phyloP scores from a whole-genome alignment of 371 early-diverging fungal species.

The Mucor saturninus region DNA sequence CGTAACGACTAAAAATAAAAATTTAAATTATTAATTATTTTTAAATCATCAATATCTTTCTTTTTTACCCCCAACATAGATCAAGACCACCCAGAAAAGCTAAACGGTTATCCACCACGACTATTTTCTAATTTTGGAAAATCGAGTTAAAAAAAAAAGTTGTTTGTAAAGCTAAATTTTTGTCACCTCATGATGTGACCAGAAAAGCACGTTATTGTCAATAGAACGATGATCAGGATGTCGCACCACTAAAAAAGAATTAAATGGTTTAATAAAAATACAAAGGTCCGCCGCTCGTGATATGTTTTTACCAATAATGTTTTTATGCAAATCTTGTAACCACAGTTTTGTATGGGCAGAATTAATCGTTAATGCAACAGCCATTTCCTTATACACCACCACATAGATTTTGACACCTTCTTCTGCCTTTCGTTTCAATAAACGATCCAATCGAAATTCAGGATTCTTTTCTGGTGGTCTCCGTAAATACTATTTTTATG shows the following conservation, averaged over 20 bases:
- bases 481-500: conserved; percentile 66
- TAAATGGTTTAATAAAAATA: neutral
- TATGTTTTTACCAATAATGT: conserved; percentile 66
- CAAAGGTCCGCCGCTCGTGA: neutral
- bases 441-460: conserved; percentile 82
- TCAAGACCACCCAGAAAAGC: conserved; percentile 86
- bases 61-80: conserved; percentile 71
- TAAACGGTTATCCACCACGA: conserved; percentile 71
- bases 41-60: neutral
- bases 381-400: conserved; percentile 88
- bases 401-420: conserved; percentile 92
- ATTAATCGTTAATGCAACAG: conserved; percentile 78
- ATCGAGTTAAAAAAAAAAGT: neutral
- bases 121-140: conserved; percentile 62
- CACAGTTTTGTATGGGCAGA: conserved; percentile 82
- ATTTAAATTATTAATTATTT: neutral
- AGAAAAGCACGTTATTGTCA: conserved; percentile 67
- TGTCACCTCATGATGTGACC: conserved; percentile 76
- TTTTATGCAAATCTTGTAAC: conserved; percentile 79
- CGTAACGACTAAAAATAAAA: conserved; percentile 70
- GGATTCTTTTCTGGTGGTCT: conserved; percentile 76
- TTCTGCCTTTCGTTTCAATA: conserved; percentile 83
- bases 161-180: neutral
- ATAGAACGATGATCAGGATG: conserved; percentile 73
- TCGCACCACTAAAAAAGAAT: conserved; percentile 54